Evolutionary conservation across 495 filamentous ascomycete species (phyloP).

Genomic region (Penicillium robsamsonii): DNA sequence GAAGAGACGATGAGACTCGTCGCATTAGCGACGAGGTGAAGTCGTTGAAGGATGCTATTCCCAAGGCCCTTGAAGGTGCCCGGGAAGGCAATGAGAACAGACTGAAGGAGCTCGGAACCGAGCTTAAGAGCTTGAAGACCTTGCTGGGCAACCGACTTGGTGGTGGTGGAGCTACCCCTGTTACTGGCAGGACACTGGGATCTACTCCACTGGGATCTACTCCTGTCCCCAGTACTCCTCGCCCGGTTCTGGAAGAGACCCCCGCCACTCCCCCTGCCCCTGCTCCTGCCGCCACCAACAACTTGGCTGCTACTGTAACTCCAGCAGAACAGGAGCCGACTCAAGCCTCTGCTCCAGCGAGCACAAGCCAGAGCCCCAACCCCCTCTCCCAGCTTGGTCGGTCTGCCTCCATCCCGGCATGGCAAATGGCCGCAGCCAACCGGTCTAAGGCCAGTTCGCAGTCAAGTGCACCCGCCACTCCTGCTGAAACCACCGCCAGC

Average conservation of each 20-base stretch:
- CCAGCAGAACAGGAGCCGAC: constrained; percentile 34
- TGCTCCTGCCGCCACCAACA: constrained; percentile 31
- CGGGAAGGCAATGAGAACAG: constrained; percentile 78
- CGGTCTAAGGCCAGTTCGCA: constrained; percentile 49
- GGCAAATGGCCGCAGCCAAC: constrained; percentile 79
- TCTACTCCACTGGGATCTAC: constrained; percentile 29
- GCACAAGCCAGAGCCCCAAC: constrained; percentile 37
- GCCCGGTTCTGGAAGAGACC: constrained; percentile 27
- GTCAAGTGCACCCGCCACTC: constrained; percentile 25
- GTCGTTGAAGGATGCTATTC: constrained; percentile 76
- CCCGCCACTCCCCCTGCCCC: constrained; percentile 24
- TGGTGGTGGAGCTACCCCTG: constrained; percentile 39
- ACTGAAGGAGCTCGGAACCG: constrained; percentile 78
- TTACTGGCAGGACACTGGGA: constrained; percentile 33
- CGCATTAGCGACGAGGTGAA: constrained; percentile 84
- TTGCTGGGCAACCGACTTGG: constrained; percentile 79
- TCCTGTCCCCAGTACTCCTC: constrained; percentile 23
- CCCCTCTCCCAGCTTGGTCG: constrained; percentile 46
- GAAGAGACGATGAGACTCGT: constrained; percentile 81
- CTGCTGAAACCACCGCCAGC: constrained; percentile 21
- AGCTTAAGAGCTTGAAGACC: constrained; percentile 89
- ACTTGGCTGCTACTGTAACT: constrained; percentile 30
- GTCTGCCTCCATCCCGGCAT: constrained; percentile 78
- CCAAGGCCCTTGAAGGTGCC: constrained; percentile 81
- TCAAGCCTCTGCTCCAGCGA: constrained; percentile 36